Conservation (phyloP, 2,329 filamentous ascomycete species). For the Pseudogymnoascus sp. region DNA sequence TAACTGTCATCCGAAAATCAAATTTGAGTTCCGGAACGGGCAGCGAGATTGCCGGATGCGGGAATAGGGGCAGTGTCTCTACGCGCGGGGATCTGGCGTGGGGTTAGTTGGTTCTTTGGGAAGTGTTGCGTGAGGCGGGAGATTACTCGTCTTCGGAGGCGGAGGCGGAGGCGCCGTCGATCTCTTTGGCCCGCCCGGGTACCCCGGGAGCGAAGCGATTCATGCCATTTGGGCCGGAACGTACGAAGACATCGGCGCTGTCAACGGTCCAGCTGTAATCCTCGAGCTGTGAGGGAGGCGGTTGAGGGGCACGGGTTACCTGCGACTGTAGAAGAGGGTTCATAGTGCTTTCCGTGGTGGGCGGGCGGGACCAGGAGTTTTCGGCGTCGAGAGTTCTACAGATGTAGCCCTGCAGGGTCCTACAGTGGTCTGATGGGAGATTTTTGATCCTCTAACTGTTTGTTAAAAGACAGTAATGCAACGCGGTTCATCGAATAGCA, state of each 20-base stretch:
- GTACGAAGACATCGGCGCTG: not conserved
- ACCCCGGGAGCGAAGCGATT: not conserved
- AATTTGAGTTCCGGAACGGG: slow-evolving; percentile 42
- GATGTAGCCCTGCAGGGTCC: not conserved
- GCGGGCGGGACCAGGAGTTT: not conserved
- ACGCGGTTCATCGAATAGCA: not conserved
- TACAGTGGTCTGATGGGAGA: not conserved
- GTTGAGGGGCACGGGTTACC: not conserved
- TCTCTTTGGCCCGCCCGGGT: not conserved
- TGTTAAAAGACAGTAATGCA: not conserved
- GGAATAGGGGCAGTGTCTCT: slow-evolving; percentile 13
- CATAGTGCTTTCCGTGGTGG: not conserved
- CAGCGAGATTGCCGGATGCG: slow-evolving; percentile 36
- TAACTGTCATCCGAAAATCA: slow-evolving; percentile 45
- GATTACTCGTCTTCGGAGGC: not conserved
- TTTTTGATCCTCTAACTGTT: not conserved
- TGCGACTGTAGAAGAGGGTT: not conserved
- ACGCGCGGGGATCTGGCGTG: not conserved
- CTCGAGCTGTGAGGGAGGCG: not conserved
- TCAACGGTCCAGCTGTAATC: not conserved
- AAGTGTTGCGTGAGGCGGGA: not conserved
- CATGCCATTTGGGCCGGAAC: not conserved
- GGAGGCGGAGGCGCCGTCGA: not conserved
- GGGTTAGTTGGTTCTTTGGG: not conserved
- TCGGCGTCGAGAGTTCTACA: not conserved